phyloP scores from a whole-genome alignment of 768 basidiomycete genomes.

The Xerocomellus dryophilus region DNA sequence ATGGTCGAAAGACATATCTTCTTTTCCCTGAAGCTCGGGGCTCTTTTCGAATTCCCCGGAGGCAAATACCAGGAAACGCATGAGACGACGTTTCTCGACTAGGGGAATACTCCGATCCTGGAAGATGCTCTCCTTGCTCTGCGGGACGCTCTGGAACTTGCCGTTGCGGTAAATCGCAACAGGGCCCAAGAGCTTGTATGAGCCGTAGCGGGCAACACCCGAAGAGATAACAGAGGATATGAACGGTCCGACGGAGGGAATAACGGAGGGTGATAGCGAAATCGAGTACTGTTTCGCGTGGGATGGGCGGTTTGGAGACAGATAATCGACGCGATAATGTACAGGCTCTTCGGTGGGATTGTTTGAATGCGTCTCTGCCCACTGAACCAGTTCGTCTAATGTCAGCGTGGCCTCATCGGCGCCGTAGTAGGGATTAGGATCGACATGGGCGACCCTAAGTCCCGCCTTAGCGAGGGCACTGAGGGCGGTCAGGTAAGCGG shows the following conservation, averaged over 20 bases:
- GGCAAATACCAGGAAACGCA: slow-evolving; percentile 88
- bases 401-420: slow-evolving; percentile 77
- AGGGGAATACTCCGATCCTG: slow-evolving; percentile 74
- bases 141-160: slow-evolving; percentile 65
- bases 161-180: slow-evolving; percentile 56
- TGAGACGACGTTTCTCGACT: slow-evolving; percentile 83
- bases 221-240: slow-evolving; percentile 78
- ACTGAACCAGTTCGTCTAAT: slow-evolving; percentile 72
- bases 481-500: slow-evolving; percentile 7
- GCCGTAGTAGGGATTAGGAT: slow-evolving; percentile 83
- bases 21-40: slow-evolving; percentile 55
- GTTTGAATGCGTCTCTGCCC: slow-evolving; percentile 48
- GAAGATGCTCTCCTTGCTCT: slow-evolving; percentile 91
- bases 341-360: slow-evolving; percentile 8
- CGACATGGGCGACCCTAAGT: slow-evolving; percentile 84
- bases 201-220: slow-evolving; percentile 88
- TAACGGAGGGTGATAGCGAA: slow-evolving; percentile 78
- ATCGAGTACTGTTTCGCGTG: slow-evolving; percentile 78
- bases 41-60: slow-evolving; percentile 68
- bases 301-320: slow-evolving; percentile 42
- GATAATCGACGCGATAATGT: slow-evolving; percentile 35
- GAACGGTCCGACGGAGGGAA: slow-evolving; percentile 74
- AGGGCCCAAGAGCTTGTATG: slow-evolving; percentile 77
- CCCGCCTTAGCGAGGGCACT: slow-evolving; percentile 90
- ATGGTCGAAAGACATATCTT: slow-evolving; percentile 52